These are phyloP conservation scores for Trichoderma citrinoviride DNA, from an alignment of 2,329 filamentous ascomycete species.

Conservation along the genomic window DNA sequence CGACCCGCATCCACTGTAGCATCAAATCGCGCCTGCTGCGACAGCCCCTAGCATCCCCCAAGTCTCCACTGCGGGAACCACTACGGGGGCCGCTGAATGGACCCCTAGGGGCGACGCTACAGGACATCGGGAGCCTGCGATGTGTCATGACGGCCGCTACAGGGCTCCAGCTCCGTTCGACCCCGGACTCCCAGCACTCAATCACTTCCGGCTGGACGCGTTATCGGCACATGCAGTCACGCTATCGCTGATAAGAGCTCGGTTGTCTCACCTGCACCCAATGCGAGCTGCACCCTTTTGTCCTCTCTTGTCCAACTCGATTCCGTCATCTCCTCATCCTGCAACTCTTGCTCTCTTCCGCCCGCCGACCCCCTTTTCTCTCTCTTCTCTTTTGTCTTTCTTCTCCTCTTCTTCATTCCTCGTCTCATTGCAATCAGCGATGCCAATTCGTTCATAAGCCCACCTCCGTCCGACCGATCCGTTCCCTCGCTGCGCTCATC, in stretches of 20 bases:
- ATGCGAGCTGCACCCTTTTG: background rate
- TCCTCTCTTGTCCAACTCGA: background rate
- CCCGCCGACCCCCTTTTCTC: background rate
- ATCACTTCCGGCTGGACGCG: background rate
- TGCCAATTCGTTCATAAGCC: background rate
- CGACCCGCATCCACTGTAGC: background rate
- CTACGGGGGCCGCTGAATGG: background rate
- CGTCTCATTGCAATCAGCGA: background rate
- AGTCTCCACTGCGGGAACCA: background rate
- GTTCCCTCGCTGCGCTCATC: background rate
- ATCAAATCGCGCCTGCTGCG: background rate
- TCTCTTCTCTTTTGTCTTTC: background rate
- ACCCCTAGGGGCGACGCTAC: background rate
- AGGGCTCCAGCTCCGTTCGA: background rate
- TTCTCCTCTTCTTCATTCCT: background rate
- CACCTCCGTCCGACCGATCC: background rate
- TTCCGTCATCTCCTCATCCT: background rate
- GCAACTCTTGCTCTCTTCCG: background rate
- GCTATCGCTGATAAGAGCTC: conserved; percentile 18
- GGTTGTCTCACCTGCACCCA: background rate
- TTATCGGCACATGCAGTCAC: background rate
- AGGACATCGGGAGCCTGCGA: background rate
- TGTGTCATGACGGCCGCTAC: background rate
- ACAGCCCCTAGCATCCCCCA: background rate
- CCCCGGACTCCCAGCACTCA: conserved; percentile 6